Base-by-base conservation (phyloP, 106 monocot species). In the Dioscorea alata region DNA sequence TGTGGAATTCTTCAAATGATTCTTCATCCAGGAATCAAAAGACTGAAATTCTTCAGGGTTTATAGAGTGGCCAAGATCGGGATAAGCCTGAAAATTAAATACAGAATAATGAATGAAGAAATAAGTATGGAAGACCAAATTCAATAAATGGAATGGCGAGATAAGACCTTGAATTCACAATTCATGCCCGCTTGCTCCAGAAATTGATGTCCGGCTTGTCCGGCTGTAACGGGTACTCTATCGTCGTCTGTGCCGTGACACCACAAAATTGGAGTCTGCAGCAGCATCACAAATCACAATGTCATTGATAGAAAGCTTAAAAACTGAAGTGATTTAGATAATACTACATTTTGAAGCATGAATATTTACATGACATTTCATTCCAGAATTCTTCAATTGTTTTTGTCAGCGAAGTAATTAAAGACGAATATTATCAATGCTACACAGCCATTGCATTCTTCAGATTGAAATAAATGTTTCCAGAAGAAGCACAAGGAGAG, bases 181-280 rank as follows among this genome's bases (percentile, higher is more conserved):
- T 65, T 84, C 72, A 94, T 80, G 61, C 86, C 90, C 69, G 80
- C 84, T 16, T 84, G 75, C 57, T 85, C 64, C 52, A 94, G 70
- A 72, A 94, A 94, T 50, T 86, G 94, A 42, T 87, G 94, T n/a
- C 87, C 94, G 24, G 82, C 90, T 79, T 94, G 94, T 2, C 90
- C 94, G 58, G 94, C 94, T 67, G 66, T 77, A 74, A 94, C 87
- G 33, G 87, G 60, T 58, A 94, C 90, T 22, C 71, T 82, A 51
- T 57, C 60, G 60, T 94, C 94, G 65, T 68, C 84, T 64, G 87
- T 84, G 12, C 94, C 94, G 66, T 94, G 94, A 23, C 80, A 82
- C 94, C 94, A 94, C 53, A 90, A 67, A 62, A 90, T 69, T 10
- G 90, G 94, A 28, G 94, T 94, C 94, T 94, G 84, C 71, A 42